Base-by-base conservation (phyloP, 1,139 yeast genomes). In the Candida neerlandica region DNA sequence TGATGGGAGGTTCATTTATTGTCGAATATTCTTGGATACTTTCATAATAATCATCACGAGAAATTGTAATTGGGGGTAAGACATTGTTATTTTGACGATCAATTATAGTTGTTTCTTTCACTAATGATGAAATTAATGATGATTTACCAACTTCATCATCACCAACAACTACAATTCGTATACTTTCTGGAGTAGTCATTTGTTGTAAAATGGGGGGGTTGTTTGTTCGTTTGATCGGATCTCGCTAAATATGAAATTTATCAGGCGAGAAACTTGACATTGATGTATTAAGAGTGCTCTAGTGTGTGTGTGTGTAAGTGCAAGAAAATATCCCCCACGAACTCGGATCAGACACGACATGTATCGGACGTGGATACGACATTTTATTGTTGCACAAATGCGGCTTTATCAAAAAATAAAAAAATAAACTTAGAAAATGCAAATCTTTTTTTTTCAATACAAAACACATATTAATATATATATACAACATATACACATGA, bases 131-230 rank as follows among this genome's bases (percentile, higher is more conserved):
- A 34, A 94, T 82, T 41, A 94, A 69, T 26, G 92, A 75, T 9
- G 86, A 85, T 63, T 89, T 89, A 1, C 97, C 96, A 11, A 89
- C 96, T 6, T 86, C 89, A 55, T 90, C 96, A 66, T 94, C 99
- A n/a, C 99, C 99, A 66, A 97, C 91, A 0, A 94, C 86, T 1
- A 90, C 96, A 1, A 94, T 85, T 51, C 95, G 64, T 37, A 89
- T 77, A 1, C 83, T 77, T 44, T 80, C 82, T 61, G 75, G 74
- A 7, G 77, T 63, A 80, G 75, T 62, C 41, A 29, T 46, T 19
- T 14, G 5, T 9, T n/a, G n/a, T 23, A 7, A n/a, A 14, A 7
- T 32, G 34, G 34, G 3, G 34, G 15, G 14, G 34, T n/a, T 32
- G 34, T n/a, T 32, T 5, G 34, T 30, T 11, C 33, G n/a, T 30